These are phyloP conservation scores for Kokia cookei DNA, from an alignment of 441 rosid species.

Conservation along the genomic window DNA sequence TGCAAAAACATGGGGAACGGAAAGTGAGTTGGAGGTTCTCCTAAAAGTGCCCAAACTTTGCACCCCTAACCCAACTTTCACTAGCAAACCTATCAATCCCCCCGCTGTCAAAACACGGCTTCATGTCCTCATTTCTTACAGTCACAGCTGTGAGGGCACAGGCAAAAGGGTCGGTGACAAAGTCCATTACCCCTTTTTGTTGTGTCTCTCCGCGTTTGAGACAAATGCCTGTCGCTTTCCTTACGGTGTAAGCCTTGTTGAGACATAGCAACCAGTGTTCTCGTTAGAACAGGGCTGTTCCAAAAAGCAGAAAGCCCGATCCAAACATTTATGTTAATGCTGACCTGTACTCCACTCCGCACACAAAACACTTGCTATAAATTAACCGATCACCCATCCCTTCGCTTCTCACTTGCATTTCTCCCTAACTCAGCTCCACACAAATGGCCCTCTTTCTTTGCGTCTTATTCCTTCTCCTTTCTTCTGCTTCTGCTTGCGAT, in stretches of 20 bases:
- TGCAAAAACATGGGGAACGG: not conserved
- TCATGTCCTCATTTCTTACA: slow-evolving; percentile 2
- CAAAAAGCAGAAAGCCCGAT: not conserved
- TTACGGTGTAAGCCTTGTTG: not conserved
- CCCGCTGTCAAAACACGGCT: not conserved
- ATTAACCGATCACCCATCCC: not conserved
- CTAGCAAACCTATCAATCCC: not conserved
- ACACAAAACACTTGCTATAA: not conserved
- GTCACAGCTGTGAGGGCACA: slow-evolving; percentile 27
- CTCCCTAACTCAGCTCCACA: not conserved
- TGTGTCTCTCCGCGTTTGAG: slow-evolving; percentile 26
- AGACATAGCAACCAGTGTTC: too few species aligned
- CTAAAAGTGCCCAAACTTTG: slow-evolving; percentile 10
- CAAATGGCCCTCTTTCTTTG: slow-evolving; percentile 31
- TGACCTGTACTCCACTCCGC: slow-evolving; percentile 50
- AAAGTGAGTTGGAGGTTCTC: slow-evolving; percentile 10
- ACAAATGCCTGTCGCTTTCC: slow-evolving; percentile 18
- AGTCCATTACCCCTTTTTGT: slow-evolving; percentile 6
- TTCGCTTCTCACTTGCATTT: not conserved
- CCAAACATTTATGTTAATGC: slow-evolving; percentile 17
- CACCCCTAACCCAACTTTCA: not conserved
- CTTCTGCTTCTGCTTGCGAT: slow-evolving; percentile 64
- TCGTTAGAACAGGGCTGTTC: not conserved
- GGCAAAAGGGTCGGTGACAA: slow-evolving; percentile 44
- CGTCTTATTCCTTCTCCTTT: slow-evolving; percentile 32